A percentile compares a stretch with the other conserved stretches of the same genome.
These are phyloP conservation scores for Solanum boliviense DNA, from an alignment of 257 asterid genomes.

Conservation along the genomic window DNA sequence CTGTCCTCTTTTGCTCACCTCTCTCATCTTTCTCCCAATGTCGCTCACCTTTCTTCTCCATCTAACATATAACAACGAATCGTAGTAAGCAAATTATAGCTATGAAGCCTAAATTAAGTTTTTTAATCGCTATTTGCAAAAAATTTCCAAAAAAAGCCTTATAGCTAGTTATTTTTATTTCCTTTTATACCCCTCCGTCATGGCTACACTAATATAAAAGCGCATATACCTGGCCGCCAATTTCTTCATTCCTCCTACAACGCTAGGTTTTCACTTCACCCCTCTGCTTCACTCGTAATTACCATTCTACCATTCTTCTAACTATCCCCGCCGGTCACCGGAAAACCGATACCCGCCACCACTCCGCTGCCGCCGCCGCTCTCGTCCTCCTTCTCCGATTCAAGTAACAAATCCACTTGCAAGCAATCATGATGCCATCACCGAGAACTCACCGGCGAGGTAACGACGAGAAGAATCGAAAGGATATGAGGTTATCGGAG, in stretches of 20 bases:
- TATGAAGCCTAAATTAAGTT: too few species aligned
- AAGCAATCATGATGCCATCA: background rate
- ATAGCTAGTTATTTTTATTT: background rate
- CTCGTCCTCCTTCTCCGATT: background rate
- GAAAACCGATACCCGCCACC: constrained; percentile 31
- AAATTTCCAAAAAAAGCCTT: fast-evolving
- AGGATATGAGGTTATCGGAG: background rate
- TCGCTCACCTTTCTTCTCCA: fast-evolving
- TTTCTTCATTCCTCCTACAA: background rate
- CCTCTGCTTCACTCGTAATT: background rate
- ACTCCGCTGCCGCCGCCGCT: background rate
- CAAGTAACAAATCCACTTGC: too few species aligned
- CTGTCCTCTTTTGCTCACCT: too few species aligned
- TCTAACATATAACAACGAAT: too few species aligned
- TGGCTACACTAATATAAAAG: background rate
- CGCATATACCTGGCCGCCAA: background rate
- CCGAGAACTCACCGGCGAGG: background rate
- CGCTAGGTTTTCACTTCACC: background rate
- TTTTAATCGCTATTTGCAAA: too few species aligned
- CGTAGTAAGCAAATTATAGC: too few species aligned
- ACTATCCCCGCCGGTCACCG: constrained; percentile 25
- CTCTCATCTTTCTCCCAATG: too few species aligned
- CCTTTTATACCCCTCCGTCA: background rate
- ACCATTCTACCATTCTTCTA: background rate
- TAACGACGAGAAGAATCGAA: background rate